phyloP scores from a whole-genome alignment of 768 basidiomycete genomes.

The Pleurotus djamor region DNA sequence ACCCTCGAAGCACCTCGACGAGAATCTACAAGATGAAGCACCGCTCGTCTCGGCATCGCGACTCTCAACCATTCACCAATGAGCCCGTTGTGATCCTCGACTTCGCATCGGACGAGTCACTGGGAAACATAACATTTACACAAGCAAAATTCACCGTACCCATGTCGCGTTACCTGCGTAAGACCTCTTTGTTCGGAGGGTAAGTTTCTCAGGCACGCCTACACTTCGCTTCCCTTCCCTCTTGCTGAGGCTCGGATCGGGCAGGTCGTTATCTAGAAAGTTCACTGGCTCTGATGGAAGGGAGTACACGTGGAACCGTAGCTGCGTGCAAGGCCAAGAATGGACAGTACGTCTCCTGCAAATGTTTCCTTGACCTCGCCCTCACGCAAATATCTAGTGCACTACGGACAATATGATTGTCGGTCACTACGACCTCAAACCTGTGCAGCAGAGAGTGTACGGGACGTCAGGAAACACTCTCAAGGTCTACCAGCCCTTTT shows the following conservation, averaged over 20 bases:
- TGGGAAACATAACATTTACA: conserved; percentile 60
- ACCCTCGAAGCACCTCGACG: conserved; percentile 40
- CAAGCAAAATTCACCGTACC: conserved; percentile 39
- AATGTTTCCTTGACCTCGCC: neutral
- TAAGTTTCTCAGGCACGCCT: conserved; percentile 28
- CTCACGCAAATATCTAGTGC: conserved; percentile 36
- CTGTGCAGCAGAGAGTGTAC: conserved; percentile 38
- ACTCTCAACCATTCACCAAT: conserved; percentile 48
- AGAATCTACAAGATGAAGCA: conserved; percentile 67
- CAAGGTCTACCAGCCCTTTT: conserved; percentile 42
- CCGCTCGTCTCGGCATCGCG: conserved; percentile 59
- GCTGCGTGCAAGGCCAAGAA: conserved; percentile 55
- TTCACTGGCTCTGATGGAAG: conserved; percentile 67
- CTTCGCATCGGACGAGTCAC: conserved; percentile 52
- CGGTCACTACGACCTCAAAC: conserved; percentile 22
- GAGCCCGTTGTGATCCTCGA: conserved; percentile 58
- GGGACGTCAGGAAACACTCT: conserved; percentile 48
- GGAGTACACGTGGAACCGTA: conserved; percentile 70
- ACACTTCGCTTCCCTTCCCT: conserved; percentile 6
- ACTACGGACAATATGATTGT: conserved; percentile 37
- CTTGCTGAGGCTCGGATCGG: neutral
- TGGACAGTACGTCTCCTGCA: conserved; percentile 60
- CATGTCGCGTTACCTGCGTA: conserved; percentile 65
- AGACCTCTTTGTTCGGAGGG: conserved; percentile 65
- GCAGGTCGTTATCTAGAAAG: conserved; percentile 65